These are phyloP conservation scores for Alisma plantagoaquatica DNA, from an alignment of 106 monocot genomes.

Conservation along the genomic window DNA sequence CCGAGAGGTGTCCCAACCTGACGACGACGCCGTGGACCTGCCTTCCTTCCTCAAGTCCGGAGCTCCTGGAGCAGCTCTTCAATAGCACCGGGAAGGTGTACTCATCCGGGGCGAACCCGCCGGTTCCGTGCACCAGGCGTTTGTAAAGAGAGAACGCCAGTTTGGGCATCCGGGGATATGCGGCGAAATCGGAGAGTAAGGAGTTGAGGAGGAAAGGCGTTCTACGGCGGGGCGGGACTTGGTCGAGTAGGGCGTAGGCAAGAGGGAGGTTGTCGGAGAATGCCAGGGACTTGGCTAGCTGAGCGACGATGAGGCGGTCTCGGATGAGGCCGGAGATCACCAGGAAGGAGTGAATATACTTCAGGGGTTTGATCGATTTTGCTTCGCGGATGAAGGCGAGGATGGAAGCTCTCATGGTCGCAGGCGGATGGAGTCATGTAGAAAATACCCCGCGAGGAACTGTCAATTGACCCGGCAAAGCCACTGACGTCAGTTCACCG, in stretches of 20 bases:
- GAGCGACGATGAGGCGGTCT: slow-evolving; percentile 17
- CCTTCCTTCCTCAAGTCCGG: slow-evolving; percentile 24
- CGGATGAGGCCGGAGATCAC: slow-evolving; percentile 28
- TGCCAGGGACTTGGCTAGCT: slow-evolving; percentile 18
- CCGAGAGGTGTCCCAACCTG: slow-evolving; percentile 25
- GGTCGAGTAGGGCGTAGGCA: slow-evolving; percentile 31
- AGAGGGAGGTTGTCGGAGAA: slow-evolving; percentile 1
- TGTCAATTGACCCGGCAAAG: too few species aligned
- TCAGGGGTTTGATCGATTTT: slow-evolving; percentile 8
- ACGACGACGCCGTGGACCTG: slow-evolving; percentile 26
- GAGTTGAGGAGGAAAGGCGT: slow-evolving; percentile 41
- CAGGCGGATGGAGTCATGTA: too few species aligned
- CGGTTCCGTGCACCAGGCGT: slow-evolving; percentile 11
- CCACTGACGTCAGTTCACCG: too few species aligned
- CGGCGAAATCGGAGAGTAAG: slow-evolving; percentile 25
- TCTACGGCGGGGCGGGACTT: slow-evolving; percentile 19
- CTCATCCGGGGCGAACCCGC: slow-evolving; percentile 16
- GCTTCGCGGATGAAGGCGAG: slow-evolving; percentile 11
- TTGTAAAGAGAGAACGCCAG: slow-evolving; percentile 20
- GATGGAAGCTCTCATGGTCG: too few species aligned
- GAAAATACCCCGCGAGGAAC: too few species aligned
- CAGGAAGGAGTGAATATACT: slow-evolving; percentile 33
- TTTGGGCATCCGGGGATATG: background rate
- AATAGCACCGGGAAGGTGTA: slow-evolving; percentile 46
- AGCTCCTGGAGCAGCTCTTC: slow-evolving; percentile 36